A percentile compares a stretch with the other conserved stretches of the same genome.
phyloP scores from a whole-genome alignment of 352 stramenopile species.

The Phytophthora ohioensis region DNA sequence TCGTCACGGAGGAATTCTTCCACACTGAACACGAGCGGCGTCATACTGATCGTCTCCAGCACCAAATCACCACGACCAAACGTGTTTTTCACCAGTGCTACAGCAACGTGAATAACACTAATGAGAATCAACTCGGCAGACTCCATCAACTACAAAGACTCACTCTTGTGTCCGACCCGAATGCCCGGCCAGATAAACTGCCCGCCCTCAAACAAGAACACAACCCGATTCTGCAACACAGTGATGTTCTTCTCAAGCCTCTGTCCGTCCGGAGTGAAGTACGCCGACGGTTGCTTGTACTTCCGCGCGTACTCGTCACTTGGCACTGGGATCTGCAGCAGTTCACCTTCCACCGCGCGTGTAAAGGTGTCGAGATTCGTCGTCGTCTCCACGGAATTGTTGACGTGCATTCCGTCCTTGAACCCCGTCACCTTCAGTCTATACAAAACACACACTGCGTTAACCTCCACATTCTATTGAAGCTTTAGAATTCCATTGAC shows the following conservation, averaged over 20 bases:
- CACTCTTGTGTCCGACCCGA: conserved; percentile 73
- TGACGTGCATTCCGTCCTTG: conserved; percentile 62
- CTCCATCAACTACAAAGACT: conserved; percentile 6
- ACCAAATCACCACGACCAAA: conserved; percentile 54
- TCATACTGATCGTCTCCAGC: conserved; percentile 72
- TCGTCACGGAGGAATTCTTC: conserved; percentile 81
- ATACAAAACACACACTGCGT: conserved; percentile 6
- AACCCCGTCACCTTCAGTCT: conserved; percentile 62
- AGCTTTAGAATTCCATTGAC: conserved; percentile 5
- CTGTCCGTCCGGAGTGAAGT: conserved; percentile 65
- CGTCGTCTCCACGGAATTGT: conserved; percentile 43
- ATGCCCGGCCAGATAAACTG: conserved; percentile 83
- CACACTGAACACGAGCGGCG: conserved; percentile 72
- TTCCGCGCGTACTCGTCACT: conserved; percentile 36
- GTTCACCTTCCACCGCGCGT: conserved; percentile 43
- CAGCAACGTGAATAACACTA: conserved; percentile 5
- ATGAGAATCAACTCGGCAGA: conserved; percentile 1
- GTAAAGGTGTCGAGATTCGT: conserved; percentile 49
- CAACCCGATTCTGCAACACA: conserved; percentile 53
- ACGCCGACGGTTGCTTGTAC: conserved; percentile 78
- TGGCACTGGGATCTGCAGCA: conserved; percentile 48
- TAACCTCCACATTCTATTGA: background rate
- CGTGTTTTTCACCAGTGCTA: conserved; percentile 55
- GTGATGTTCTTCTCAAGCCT: conserved; percentile 53
- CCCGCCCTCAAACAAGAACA: conserved; percentile 80